Evolutionary conservation across 1,139 yeast genomes (phyloP).

Genomic region (Saccharomyces hybrid): DNA sequence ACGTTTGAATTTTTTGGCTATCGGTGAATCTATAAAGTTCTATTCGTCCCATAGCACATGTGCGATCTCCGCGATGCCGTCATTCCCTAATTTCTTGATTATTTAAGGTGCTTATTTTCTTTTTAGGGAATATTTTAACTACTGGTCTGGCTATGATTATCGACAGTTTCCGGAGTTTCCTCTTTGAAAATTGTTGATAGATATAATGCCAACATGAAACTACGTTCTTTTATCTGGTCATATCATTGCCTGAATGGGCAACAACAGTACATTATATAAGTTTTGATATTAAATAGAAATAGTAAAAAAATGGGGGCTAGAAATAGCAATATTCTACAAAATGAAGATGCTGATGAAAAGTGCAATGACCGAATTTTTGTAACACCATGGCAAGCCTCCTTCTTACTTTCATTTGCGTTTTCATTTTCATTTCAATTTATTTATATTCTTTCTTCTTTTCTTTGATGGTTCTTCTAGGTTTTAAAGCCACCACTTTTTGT

Average conservation of each 20-base stretch:
- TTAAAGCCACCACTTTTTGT: constrained; percentile 28
- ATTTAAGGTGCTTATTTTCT: no score
- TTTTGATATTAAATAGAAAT: background rate
- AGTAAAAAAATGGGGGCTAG: background rate
- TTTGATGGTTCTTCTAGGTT: constrained; percentile 6
- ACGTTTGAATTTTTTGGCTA: no score
- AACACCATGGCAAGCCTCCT: background rate
- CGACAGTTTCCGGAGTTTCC: background rate
- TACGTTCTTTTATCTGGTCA: background rate
- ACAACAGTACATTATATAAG: background rate
- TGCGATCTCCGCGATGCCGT: background rate
- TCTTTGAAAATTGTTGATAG: background rate
- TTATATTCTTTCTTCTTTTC: background rate
- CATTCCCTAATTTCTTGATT: background rate
- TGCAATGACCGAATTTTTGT: background rate
- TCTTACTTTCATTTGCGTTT: background rate
- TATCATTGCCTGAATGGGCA: background rate
- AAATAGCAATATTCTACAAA: background rate
- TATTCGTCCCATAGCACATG: background rate
- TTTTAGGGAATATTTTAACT: no score
- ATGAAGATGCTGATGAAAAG: background rate
- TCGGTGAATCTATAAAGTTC: background rate
- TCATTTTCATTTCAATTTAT: background rate
- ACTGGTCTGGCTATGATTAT: no score
- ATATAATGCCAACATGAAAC: background rate